phyloP scores from a whole-genome alignment of 1,284 basidiomycete species.

The Moesziomyces aphidis region DNA sequence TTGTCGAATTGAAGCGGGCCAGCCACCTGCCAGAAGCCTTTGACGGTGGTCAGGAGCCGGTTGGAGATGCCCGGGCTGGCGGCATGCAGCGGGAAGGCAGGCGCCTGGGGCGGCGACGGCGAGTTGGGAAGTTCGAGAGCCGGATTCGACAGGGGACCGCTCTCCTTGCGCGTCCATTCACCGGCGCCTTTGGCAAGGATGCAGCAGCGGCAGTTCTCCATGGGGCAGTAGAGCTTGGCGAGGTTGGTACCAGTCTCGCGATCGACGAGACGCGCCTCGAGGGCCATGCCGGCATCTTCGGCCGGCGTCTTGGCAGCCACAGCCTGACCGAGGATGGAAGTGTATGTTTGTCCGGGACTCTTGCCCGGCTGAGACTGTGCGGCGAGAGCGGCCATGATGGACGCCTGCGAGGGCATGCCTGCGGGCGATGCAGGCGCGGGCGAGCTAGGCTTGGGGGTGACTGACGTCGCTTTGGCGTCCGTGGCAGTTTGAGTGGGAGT shows the following conservation, averaged over 20 bases:
- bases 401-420: conserved; percentile 48
- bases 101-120: conserved; percentile 40
- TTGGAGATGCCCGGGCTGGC: conserved; percentile 16
- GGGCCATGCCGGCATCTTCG: conserved; percentile 61
- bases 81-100: conserved; percentile 35
- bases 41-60: conserved; percentile 39
- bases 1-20: conserved; percentile 65
- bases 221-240: conserved; percentile 62
- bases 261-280: conserved; percentile 64
- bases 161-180: conserved; percentile 58
- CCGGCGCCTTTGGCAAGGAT: conserved; percentile 53
- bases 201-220: conserved; percentile 61
- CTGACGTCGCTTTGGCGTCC: background rate
- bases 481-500: background rate
- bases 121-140: conserved; percentile 48
- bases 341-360: conserved; percentile 40
- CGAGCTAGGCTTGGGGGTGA: conserved; percentile 4
- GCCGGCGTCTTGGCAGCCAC: conserved; percentile 64
- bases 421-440: conserved; percentile 17
- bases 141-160: conserved; percentile 55
- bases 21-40: conserved; percentile 59
- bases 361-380: conserved; percentile 44
- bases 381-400: conserved; percentile 55
- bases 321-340: conserved; percentile 63
- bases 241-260: conserved; percentile 53